Conservation (phyloP, 2,329 filamentous ascomycete genomes). For the Knoxdaviesia capensis region DNA sequence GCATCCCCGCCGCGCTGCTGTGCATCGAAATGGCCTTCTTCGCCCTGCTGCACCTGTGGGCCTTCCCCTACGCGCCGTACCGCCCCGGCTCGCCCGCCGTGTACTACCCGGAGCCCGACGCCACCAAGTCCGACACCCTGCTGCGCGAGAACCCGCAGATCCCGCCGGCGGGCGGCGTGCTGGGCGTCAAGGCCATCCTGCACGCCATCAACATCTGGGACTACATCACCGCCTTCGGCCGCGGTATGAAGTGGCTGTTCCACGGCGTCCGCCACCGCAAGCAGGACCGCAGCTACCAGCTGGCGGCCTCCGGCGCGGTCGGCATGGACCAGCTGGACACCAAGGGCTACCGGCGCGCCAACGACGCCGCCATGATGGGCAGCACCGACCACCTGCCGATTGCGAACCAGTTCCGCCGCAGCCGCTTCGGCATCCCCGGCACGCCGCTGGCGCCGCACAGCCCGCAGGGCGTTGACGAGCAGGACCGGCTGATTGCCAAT, state of each 20-base stretch:
- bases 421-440: constrained; percentile 9
- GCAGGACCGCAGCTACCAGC: constrained; percentile 27
- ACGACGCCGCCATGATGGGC: constrained; percentile 8
- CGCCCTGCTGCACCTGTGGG: constrained; percentile 57
- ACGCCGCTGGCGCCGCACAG: constrained; percentile 7
- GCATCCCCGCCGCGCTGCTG: constrained; percentile 57
- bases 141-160: constrained; percentile 21
- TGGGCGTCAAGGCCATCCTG: constrained; percentile 42
- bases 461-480: no score
- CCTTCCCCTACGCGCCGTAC: constrained; percentile 63
- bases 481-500: constrained; percentile 20
- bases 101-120: constrained; percentile 26
- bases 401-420: constrained; percentile 17
- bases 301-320: constrained; percentile 12
- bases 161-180: constrained; percentile 40
- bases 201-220: constrained; percentile 71
- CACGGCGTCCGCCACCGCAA: constrained; percentile 45
- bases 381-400: constrained; percentile 20
- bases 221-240: constrained; percentile 57
- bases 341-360: constrained; percentile 9
- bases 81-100: constrained; percentile 19
- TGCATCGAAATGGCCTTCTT: constrained; percentile 78
- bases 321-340: constrained; percentile 19
- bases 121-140: constrained; percentile 17
- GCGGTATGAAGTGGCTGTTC: constrained; percentile 64